Evolutionary conservation across 306 rosid species (phyloP).

Genomic region (Aeschynomene evenia): DNA sequence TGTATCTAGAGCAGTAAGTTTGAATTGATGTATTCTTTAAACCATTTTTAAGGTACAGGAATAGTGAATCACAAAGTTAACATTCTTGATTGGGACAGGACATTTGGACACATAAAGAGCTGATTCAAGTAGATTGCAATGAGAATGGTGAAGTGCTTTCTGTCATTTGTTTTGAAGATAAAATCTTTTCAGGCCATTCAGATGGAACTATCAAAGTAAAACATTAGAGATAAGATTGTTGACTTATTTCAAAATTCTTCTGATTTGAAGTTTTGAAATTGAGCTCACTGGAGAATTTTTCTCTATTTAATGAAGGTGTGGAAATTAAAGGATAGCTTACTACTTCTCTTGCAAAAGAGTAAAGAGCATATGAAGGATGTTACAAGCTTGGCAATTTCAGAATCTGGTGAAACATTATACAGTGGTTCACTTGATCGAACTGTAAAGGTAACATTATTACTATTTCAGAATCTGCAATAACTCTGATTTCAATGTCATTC

Average conservation of each 20-base stretch:
- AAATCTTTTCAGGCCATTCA: conserved; percentile 81
- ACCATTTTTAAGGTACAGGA: conserved; percentile 11
- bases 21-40: conserved; percentile 10
- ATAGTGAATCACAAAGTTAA: not conserved
- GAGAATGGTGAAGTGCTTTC: conserved; percentile 85
- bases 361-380: conserved; percentile 77
- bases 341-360: conserved; percentile 66
- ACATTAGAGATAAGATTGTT: not conserved
- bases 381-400: conserved; percentile 62
- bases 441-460: conserved; percentile 60
- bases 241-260: not conserved
- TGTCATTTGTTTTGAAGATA: conserved; percentile 56
- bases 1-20: conserved; percentile 69
- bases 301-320: conserved; percentile 65
- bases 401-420: conserved; percentile 57
- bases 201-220: conserved; percentile 91
- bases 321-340: conserved; percentile 59
- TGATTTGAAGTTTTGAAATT: conserved; percentile 8
- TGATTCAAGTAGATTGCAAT: conserved; percentile 69
- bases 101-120: conserved; percentile 77
- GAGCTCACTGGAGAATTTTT: conserved; percentile 26
- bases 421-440: conserved; percentile 91
- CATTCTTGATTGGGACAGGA: conserved; percentile 49
- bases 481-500: not conserved
- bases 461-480: conserved; percentile 9